A percentile compares a stretch with the other conserved stretches of the same genome.
These are phyloP conservation scores for Pseudozyma hubeiensis DNA, from an alignment of 1,284 basidiomycete genomes.

Conservation along the genomic window DNA sequence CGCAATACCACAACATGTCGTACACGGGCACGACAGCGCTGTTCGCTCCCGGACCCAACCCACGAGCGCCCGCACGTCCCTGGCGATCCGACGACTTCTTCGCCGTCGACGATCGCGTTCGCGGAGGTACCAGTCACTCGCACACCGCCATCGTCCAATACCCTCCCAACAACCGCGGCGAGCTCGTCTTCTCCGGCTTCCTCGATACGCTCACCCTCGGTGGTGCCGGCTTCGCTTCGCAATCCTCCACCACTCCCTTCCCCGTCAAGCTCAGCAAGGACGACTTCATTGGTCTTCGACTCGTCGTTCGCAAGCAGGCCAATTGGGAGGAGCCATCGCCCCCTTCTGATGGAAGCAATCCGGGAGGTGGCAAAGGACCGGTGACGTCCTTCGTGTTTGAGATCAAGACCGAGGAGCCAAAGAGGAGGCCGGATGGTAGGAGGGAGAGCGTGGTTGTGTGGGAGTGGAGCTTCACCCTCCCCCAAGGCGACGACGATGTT, in stretches of 20 bases:
- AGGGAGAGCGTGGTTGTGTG: conserved; percentile 70
- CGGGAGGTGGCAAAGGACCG: conserved; percentile 42
- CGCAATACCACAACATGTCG: conserved; percentile 14
- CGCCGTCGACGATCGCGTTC: conserved; percentile 70
- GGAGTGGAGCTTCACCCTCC: conserved; percentile 69
- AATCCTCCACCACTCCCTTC: conserved; percentile 63
- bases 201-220: conserved; percentile 71
- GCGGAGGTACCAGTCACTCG: conserved; percentile 71
- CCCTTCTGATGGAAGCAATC: conserved; percentile 13
- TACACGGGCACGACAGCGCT: conserved; percentile 38
- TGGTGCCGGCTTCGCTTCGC: conserved; percentile 73
- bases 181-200: conserved; percentile 56
- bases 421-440: conserved; percentile 66
- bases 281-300: conserved; percentile 31
- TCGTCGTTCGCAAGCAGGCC: conserved; percentile 38
- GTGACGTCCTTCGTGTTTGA: conserved; percentile 69
- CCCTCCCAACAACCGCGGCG: conserved; percentile 35
- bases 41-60: conserved; percentile 41
- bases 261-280: conserved; percentile 36
- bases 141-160: conserved; percentile 65
- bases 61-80: conserved; percentile 27
- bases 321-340: conserved; percentile 18
- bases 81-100: conserved; percentile 65
- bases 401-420: conserved; percentile 69
- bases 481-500: conserved; percentile 12